These are phyloP conservation scores for Solanum peruvianum DNA, from an alignment of 257 asterid genomes.

Conservation along the genomic window DNA sequence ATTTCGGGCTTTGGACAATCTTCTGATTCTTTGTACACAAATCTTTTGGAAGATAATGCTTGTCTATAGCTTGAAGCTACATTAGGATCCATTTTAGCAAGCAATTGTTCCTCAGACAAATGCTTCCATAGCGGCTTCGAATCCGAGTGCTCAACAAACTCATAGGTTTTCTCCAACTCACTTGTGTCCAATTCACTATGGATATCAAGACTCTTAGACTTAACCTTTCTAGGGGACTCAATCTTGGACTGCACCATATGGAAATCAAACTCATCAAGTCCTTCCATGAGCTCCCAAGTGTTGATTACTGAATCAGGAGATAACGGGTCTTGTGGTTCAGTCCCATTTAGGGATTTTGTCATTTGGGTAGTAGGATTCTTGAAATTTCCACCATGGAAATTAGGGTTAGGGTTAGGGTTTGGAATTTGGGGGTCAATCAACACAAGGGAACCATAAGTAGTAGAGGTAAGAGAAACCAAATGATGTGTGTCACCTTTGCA, in stretches of 20 bases:
- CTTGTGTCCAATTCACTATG: not conserved
- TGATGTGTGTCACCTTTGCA: slow-evolving; percentile 52
- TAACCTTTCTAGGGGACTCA: not conserved
- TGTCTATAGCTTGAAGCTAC: slow-evolving; percentile 26
- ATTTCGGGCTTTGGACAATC: not conserved
- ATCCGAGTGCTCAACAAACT: slow-evolving; percentile 29
- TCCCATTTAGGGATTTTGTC: not conserved
- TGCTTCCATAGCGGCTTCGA: slow-evolving; percentile 40
- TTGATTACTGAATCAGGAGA: slow-evolving; percentile 91
- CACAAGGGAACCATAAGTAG: slow-evolving; percentile 80
- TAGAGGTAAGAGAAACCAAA: slow-evolving; percentile 72
- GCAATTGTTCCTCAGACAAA: slow-evolving; percentile 34
- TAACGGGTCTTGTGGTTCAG: slow-evolving; percentile 32
- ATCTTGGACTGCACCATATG: slow-evolving; percentile 37
- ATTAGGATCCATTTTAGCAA: slow-evolving; percentile 30
- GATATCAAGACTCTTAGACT: not conserved
- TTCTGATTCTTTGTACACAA: slow-evolving; percentile 20
- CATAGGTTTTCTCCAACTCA: slow-evolving; percentile 23
- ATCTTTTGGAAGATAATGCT: slow-evolving; percentile 32
- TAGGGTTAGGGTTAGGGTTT: slow-evolving; percentile 6
- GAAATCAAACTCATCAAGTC: slow-evolving; percentile 60
- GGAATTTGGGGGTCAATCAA: slow-evolving; percentile 15
- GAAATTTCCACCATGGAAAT: not conserved
- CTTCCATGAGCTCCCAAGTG: slow-evolving; percentile 99
- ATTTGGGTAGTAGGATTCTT: slow-evolving; percentile 3